Base-by-base conservation (phyloP, 371 early-diverging fungal species). In the Nosema muscidifuracis region DNA sequence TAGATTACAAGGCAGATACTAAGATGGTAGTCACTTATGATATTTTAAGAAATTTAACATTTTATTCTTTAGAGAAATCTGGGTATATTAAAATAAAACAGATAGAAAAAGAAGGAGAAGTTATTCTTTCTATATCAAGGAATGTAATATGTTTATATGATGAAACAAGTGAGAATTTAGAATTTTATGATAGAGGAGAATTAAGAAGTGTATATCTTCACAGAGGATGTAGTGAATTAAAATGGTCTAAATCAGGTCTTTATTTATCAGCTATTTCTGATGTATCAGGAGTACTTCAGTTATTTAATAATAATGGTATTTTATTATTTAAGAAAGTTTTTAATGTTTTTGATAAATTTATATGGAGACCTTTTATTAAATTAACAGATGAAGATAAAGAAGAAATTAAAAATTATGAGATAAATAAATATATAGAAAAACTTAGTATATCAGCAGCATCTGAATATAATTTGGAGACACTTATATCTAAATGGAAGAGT, bases 271-370 rank as follows among this genome's bases (percentile, higher is more conserved):
- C 64, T 0, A 33, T 38, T 57, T 73, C 76, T 26, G 15, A 43
- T 18, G 50, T 16, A 2, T 55, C 67, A 7, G 76, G 76, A n/a
- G 31, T 76, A 15, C 58, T 79, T 15, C 76, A 79, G 51, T 31
- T 79, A 31, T 76, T 76, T 62, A 72, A 68, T 61, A 38, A 33
- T 47, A 65, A 79, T 43, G 79, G 76, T 42, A 73, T 50, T 33
- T 65, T 79, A 10, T 43, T 79, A 12, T 71, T 42, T 42, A 75
- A 72, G 60, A 72, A 71, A 60, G 55, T 73, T 22, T 76, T 65
- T 38, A 73, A 55, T 47, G 36, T 38, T 2, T 51, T 79, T 16
- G 13, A 18, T 22, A 13, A 31, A 6, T 73, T 79, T 57, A 20
- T 30, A n/a, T 79, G 79, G 79, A 69, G 79, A 50, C 34, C 31